A percentile compares a stretch with the other conserved stretches of the same genome.
Conservation (phyloP, 164 flowering plant species). For the Tetracentron sinense region DNA sequence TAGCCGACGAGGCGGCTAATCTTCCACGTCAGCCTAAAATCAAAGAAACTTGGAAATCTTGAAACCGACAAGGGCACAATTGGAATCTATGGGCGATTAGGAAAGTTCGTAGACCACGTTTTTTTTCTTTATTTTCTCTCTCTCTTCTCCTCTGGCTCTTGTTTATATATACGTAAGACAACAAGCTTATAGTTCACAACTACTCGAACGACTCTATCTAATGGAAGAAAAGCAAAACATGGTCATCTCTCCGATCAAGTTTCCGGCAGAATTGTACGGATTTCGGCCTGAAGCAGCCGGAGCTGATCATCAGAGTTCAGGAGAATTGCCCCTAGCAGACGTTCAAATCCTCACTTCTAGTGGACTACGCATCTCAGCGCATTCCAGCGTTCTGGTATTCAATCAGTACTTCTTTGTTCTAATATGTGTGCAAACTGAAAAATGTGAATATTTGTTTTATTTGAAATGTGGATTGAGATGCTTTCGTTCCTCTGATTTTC, state of each 20-base stretch:
- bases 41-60: too few species aligned
- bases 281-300: not conserved
- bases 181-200: too few species aligned
- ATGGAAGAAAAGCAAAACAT: not conserved
- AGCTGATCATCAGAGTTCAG: slow-evolving; percentile 2
- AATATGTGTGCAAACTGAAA: too few species aligned
- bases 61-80: not conserved
- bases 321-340: slow-evolving; percentile 1
- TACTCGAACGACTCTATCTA: too few species aligned
- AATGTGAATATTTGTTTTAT: not conserved
- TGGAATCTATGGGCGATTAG: not conserved
- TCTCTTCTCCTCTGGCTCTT: not conserved
- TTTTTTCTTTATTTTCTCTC: too few species aligned
- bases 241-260: not conserved
- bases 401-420: not conserved
- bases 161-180: not conserved
- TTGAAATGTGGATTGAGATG: not conserved
- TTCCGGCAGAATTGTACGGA: not conserved
- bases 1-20: not conserved
- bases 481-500: not conserved
- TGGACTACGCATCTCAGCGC: slow-evolving; percentile 23
- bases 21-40: not conserved
- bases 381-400: slow-evolving; percentile 23
- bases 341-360: slow-evolving; percentile 20
- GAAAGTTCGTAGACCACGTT: not conserved